Base-by-base conservation (phyloP, 306 rosid genomes). In the Cicer pinnatifidum region DNA sequence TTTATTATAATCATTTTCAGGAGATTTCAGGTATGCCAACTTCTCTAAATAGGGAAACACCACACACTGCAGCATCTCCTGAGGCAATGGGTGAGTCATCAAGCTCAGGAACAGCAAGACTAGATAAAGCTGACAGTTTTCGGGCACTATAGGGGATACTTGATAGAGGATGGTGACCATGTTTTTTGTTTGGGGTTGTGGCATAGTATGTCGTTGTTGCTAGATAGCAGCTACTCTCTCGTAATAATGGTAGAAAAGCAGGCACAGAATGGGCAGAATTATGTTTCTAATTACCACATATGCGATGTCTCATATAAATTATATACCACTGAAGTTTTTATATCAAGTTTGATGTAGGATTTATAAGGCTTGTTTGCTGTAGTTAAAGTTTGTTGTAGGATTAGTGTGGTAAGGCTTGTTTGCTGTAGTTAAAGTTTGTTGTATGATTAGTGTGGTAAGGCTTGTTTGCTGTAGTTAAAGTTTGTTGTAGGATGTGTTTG, bases 21-120 rank as follows among this genome's bases (percentile, higher is more conserved):
- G 97, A 94, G 83, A 83, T 94, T 75, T 91, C 98, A 0, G 98
- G 97, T 41, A 10, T 89, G 71, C 91, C 96, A 19, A 87, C 91
- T 83, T 75, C 91, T 23, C 76, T 94, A 71, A 91, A 89, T 75
- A 91, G 92, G 78, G 97, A 94, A 65, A 52, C 96, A 37, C 39
- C 86, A 37, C 92, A 84, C 47, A 72, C 78, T 53, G 92, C 90
- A 73, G 85, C 90, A n/a, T 91, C 99, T 73, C 97, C 97, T 8
- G 99, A 91, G 81, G 89, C 88, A 75, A 89, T 94, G 96, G 97
- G 93, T 0, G 97, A 91, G 77, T 94, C 97, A 16, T 94, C 99
- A 9, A 89, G 97, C 85, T 87, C 97, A 1, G 96, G 99, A 69
- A 91, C 96, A 23, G 89, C 91, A 64, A 87, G 93, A 76, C 90